phyloP scores from a whole-genome alignment of 495 filamentous ascomycete genomes.

The Aspergillus wentii region DNA sequence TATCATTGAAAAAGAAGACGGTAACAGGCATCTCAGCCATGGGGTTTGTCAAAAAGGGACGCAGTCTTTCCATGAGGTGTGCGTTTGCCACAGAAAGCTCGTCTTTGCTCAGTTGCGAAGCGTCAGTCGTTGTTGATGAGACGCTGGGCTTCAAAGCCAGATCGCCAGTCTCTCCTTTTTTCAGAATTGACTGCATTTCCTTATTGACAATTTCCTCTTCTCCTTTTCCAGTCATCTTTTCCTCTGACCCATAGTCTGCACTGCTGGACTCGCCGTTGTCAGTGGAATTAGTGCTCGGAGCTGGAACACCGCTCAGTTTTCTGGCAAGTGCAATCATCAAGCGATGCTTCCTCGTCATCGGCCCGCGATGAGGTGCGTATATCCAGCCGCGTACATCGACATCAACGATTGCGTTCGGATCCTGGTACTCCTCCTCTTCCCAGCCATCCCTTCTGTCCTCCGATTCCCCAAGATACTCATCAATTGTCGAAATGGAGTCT shows the following conservation, averaged over 20 bases:
- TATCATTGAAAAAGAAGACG: slow-evolving; percentile 87
- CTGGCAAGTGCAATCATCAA: slow-evolving; percentile 78
- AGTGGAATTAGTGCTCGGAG: slow-evolving; percentile 41
- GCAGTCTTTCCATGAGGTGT: slow-evolving; percentile 78
- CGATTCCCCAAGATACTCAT: slow-evolving; percentile 32
- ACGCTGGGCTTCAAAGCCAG: slow-evolving; percentile 48
- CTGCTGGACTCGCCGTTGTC: slow-evolving; percentile 19
- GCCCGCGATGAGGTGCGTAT: slow-evolving; percentile 77
- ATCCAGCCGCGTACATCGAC: slow-evolving; percentile 96
- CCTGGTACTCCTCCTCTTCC: slow-evolving; percentile 65
- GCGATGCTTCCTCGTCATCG: slow-evolving; percentile 83
- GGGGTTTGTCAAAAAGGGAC: slow-evolving; percentile 83
- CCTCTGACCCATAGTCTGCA: slow-evolving; percentile 6
- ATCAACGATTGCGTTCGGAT: slow-evolving; percentile 74
- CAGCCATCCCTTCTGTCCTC: slow-evolving; percentile 31
- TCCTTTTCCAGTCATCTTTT: slow-evolving; percentile 16
- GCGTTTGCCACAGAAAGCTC: slow-evolving; percentile 77
- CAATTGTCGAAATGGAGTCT: slow-evolving; percentile 30
- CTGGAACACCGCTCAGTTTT: slow-evolving; percentile 77
- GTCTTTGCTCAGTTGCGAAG: slow-evolving; percentile 56
- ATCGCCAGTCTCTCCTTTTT: slow-evolving; percentile 60
- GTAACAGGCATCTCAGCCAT: slow-evolving; percentile 70
- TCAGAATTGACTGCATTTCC: slow-evolving; percentile 70
- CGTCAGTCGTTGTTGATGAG: slow-evolving; percentile 30
- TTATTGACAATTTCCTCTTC: slow-evolving; percentile 63